Conservation (phyloP, 2,329 filamentous ascomycete species). For the Ascochyta koolunga region DNA sequence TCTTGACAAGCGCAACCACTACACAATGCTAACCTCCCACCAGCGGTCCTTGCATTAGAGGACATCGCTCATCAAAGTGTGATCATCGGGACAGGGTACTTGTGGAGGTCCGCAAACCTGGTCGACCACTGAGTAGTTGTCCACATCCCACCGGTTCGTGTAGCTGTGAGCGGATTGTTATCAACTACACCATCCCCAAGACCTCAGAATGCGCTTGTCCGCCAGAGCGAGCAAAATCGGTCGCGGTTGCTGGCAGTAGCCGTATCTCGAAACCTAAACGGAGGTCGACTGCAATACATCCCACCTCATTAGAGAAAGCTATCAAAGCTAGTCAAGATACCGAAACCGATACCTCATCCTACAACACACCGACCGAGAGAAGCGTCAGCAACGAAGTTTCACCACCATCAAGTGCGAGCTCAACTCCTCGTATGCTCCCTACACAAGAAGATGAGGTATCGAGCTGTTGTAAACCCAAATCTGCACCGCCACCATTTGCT, state of each 20-base stretch:
- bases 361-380: slow-evolving; percentile 41
- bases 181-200: slow-evolving; percentile 52
- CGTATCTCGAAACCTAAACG: slow-evolving; percentile 44
- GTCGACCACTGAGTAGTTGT: slow-evolving; percentile 71
- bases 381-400: slow-evolving; percentile 43
- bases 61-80: slow-evolving; percentile 77
- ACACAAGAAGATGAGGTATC: slow-evolving; percentile 35
- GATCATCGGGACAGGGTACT: slow-evolving; percentile 72
- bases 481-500: slow-evolving; percentile 18
- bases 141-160: slow-evolving; percentile 70
- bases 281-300: slow-evolving; percentile 38
- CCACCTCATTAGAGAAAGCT: slow-evolving; percentile 41
- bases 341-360: slow-evolving; percentile 42
- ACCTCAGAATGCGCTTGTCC: slow-evolving; percentile 49
- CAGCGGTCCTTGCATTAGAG: slow-evolving; percentile 76
- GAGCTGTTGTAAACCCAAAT: slow-evolving; percentile 43
- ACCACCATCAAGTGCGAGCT: slow-evolving; percentile 45
- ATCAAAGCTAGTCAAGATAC: slow-evolving; percentile 41
- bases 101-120: slow-evolving; percentile 74
- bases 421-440: slow-evolving; percentile 43
- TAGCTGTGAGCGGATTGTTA: slow-evolving; percentile 66
- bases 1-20: background rate
- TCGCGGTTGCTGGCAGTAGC: slow-evolving; percentile 30
- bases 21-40: slow-evolving; percentile 19
- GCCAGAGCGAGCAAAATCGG: slow-evolving; percentile 35